Evolutionary conservation across 2,329 filamentous ascomycete species (phyloP).

Genomic region (Fusarium chlamydosporum): DNA sequence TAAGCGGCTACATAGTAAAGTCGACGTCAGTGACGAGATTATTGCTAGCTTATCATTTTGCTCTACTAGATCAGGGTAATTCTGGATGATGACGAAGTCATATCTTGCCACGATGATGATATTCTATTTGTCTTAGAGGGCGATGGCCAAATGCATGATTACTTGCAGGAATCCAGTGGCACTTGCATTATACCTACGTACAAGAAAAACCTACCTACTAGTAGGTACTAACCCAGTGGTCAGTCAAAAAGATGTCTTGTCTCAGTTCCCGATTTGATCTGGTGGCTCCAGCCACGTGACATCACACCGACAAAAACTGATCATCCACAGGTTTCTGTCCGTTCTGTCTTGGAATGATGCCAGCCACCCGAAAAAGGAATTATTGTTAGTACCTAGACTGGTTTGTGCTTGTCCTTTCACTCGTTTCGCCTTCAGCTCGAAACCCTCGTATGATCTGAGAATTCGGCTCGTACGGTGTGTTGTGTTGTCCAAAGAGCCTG

Average conservation of each 20-base stretch:
- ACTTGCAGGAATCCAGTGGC: constrained; percentile 15
- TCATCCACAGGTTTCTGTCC: constrained; percentile 27
- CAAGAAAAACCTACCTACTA: background rate
- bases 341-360: constrained; percentile 24
- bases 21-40: constrained; percentile 5
- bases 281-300: constrained; percentile 47
- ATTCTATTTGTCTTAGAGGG: background rate
- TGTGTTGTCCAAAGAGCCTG: constrained; percentile 14
- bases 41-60: background rate
- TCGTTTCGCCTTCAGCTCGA: background rate
- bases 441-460: constrained; percentile 42
- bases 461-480: constrained; percentile 37
- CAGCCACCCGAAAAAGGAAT: constrained; percentile 40
- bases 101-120: constrained; percentile 29
- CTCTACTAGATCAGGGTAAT: background rate
- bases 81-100: background rate
- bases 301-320: constrained; percentile 49
- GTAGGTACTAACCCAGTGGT: constrained; percentile 8
- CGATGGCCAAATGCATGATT: constrained; percentile 7
- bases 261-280: constrained; percentile 19
- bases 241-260: constrained; percentile 10
- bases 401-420: constrained; percentile 31
- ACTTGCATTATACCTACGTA: background rate
- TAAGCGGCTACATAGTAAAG: background rate
- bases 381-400: constrained; percentile 18